Percentiles rank a stretch among this genome's conserved stretches.
Evolutionary conservation across 2,329 filamentous ascomycete genomes (phyloP).

Genomic region (Verticillium nubilum): DNA sequence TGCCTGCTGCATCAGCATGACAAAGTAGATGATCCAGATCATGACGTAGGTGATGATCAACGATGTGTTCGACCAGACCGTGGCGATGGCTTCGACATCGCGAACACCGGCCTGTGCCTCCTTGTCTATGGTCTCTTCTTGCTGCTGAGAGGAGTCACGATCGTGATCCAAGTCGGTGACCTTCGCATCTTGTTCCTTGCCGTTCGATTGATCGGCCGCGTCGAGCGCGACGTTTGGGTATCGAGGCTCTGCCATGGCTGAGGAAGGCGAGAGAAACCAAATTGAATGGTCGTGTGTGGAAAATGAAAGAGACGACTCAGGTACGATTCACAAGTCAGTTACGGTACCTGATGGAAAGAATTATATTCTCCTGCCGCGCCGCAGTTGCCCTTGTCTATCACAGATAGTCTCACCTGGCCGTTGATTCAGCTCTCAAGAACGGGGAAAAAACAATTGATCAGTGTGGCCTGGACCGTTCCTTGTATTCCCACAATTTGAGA

Average conservation of each 20-base stretch:
- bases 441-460: neutral
- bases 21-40: conserved; percentile 44
- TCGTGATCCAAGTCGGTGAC: neutral
- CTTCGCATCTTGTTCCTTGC: neutral
- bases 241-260: neutral
- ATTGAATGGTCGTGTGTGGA: neutral
- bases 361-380: neutral
- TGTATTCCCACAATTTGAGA: neutral
- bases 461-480: neutral
- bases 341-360: neutral
- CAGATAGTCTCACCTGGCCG: neutral
- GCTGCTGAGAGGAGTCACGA: neutral
- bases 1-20: conserved; percentile 28
- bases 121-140: neutral
- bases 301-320: too few relatives aligned
- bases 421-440: neutral
- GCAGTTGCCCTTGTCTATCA: neutral
- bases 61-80: conserved; percentile 31
- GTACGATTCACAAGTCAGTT: too few relatives aligned
- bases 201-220: neutral
- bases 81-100: conserved; percentile 32
- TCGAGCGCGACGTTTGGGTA: neutral
- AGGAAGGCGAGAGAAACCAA: too few relatives aligned
- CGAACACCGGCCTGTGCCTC: conserved; percentile 4
- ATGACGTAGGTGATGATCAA: conserved; percentile 32